Evolutionary conservation across 2,329 filamentous ascomycete genomes (phyloP), one percentile per base, ranked within the genome.

Genomic region (Pseudocercospora fuligena): DNA sequence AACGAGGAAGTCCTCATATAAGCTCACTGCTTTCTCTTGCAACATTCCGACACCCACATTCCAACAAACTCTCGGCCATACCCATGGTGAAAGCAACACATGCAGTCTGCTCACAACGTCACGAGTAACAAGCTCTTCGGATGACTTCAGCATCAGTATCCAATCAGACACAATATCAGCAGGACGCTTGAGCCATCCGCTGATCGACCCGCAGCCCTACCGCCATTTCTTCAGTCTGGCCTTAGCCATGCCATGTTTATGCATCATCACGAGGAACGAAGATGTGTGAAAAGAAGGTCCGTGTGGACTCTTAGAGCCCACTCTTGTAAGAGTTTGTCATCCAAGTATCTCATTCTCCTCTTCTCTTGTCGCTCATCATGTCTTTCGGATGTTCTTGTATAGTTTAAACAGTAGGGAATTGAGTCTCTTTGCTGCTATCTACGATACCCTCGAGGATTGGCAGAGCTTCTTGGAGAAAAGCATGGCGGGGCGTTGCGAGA

Each of bases 401-500:
- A 43, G 33, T 36, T 36, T 12, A 8, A 33, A 5, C 31, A 11
- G 12, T 40, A n/a, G 14, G 36, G 36, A 40, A 40, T 4, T 40
- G 16, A 40, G 36, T 25, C 19, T 25, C 16, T 25, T 49, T 49
- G 46, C 21, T 47, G 43, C 14, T 46, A 14, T 49, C 9, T 49
- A n/a, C n/a, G n/a, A 11, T 49, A 49, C n/a, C 46, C 46, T 49
- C 33, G 33, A 49, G 46, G n/a, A 49, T 49, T 36, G 33, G 33
- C 33, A 36, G 33, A 36, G 33, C 33, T 36, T 36, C 33, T 36
- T 36, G 33, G 33, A 36, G 33, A 36, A 36, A 36, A 36, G 33
- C 33, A 51, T 51, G 47, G 47, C 47, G 47, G 47, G 47, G 47
- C 47, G 47, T 51, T 14, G 47, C 47, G 47, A 51, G 47, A 51